Evolutionary conservation across 805 yeast species (phyloP).

Genomic region (Candida hungchunana): DNA sequence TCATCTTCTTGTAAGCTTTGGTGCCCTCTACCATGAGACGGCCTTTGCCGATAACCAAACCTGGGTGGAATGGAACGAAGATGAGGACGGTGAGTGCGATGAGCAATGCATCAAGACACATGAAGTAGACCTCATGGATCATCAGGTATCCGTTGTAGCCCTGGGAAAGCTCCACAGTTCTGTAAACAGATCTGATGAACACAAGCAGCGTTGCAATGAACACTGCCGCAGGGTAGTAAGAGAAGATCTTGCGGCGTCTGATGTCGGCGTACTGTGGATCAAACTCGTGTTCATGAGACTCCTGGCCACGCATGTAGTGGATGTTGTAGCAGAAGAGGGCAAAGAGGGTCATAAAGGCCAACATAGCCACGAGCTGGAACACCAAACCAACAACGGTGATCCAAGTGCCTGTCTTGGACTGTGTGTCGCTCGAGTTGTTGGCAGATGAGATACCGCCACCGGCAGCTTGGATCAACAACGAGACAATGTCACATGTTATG

Average conservation of each 20-base stretch:
- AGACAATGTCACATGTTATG: conserved; percentile 57
- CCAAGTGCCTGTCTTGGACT: conserved; percentile 45
- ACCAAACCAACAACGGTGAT: conserved; percentile 77
- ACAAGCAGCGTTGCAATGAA: conserved; percentile 47
- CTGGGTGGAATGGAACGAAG: conserved; percentile 43
- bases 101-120: conserved; percentile 61
- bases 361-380: conserved; percentile 70
- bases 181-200: conserved; percentile 63
- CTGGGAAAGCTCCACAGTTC: conserved; percentile 65
- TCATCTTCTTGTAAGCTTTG: too few relatives aligned
- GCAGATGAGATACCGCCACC: conserved; percentile 67
- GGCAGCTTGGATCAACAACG: conserved; percentile 62
- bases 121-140: conserved; percentile 52
- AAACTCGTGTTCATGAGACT: conserved; percentile 28
- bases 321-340: conserved; percentile 41
- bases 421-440: conserved; percentile 20
- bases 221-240: conserved; percentile 41
- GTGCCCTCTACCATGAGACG: too few relatives aligned
- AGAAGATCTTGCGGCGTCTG: conserved; percentile 35
- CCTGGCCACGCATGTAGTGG: conserved; percentile 26
- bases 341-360: conserved; percentile 50
- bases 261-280: conserved; percentile 32
- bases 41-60: too few relatives aligned
- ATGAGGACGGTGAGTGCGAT: conserved; percentile 44
- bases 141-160: conserved; percentile 72